Conservation (phyloP, 2,329 filamentous ascomycete genomes). For the Fusarium newnesense region DNA sequence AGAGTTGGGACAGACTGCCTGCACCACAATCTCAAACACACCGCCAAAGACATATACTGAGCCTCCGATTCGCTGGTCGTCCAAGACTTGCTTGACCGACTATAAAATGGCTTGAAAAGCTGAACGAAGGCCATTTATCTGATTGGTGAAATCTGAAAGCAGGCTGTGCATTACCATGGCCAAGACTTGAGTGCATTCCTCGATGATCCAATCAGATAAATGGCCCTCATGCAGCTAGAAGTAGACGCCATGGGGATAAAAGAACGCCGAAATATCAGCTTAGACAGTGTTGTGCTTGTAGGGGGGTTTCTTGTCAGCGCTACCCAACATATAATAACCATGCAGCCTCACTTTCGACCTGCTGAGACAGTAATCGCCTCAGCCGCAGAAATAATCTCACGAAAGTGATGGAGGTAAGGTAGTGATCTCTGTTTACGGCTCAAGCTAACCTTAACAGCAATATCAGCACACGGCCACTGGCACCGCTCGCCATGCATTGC, state of each 20-base stretch:
- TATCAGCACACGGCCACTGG: not conserved
- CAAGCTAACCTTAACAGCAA: not conserved
- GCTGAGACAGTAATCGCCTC: fast-evolving
- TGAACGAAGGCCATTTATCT: not conserved
- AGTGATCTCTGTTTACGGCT: fast-evolving
- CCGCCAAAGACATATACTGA: not conserved
- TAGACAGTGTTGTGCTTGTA: not conserved
- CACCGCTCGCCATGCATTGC: not conserved
- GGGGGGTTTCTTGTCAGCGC: not conserved
- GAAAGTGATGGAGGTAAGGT: not conserved
- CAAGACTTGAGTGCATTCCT: not conserved
- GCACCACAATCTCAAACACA: fast-evolving
- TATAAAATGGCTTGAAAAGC: not conserved
- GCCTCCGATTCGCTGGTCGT: not conserved
- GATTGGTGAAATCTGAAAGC: not conserved
- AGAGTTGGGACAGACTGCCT: fast-evolving
- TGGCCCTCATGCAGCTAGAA: not conserved
- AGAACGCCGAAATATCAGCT: not conserved
- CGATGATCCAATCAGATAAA: not conserved
- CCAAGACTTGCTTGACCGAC: not conserved
- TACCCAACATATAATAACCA: no score
- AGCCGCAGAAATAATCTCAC: fast-evolving
- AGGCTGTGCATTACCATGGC: not conserved
- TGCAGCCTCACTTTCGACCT: not conserved
- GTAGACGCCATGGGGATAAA: not conserved